Evolutionary conservation across 139 green algal genomes (phyloP).

Genomic region (Protoeuglena noctilucae): DNA sequence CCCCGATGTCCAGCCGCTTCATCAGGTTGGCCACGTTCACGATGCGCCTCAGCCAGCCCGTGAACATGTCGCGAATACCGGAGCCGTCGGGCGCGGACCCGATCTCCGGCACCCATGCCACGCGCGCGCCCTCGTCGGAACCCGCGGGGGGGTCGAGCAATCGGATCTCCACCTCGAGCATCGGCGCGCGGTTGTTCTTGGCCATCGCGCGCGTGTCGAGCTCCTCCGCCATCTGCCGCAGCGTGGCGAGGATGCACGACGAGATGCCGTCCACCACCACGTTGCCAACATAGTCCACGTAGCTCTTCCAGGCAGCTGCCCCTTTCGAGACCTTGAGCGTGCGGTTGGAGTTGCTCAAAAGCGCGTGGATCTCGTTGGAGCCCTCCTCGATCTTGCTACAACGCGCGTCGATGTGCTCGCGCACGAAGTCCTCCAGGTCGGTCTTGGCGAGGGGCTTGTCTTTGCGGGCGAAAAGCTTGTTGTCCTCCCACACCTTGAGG

Average conservation of each 20-base stretch:
- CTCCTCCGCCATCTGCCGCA: conserved; percentile 19
- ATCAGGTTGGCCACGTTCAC: conserved; percentile 47
- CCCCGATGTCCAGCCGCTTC: conserved; percentile 65
- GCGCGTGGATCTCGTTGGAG: conserved; percentile 62
- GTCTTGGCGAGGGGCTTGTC: conserved; percentile 58
- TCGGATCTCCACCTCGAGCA: conserved; percentile 72
- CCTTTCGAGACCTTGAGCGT: conserved; percentile 60
- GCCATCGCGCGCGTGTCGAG: conserved; percentile 47
- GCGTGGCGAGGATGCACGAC: conserved; percentile 38
- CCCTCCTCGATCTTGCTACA: conserved; percentile 40
- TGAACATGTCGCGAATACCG: conserved; percentile 55
- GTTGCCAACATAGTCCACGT: conserved; percentile 60
- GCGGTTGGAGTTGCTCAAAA: conserved; percentile 51
- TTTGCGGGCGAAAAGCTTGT: conserved; percentile 75
- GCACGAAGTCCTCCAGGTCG: conserved; percentile 46
- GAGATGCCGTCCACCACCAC: conserved; percentile 69
- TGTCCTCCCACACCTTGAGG: conserved; percentile 42
- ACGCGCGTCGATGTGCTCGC: conserved; percentile 25
- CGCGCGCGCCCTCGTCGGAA: no score
- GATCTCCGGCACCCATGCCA: conserved; percentile 68
- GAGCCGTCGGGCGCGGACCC: not conserved
- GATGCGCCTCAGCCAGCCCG: conserved; percentile 58
- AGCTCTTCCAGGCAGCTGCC: conserved; percentile 45
- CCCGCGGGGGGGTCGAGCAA: conserved; percentile 43
- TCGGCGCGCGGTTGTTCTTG: conserved; percentile 35